Conservation (phyloP, 306 rosid species). For the Trifolium dubium region DNA sequence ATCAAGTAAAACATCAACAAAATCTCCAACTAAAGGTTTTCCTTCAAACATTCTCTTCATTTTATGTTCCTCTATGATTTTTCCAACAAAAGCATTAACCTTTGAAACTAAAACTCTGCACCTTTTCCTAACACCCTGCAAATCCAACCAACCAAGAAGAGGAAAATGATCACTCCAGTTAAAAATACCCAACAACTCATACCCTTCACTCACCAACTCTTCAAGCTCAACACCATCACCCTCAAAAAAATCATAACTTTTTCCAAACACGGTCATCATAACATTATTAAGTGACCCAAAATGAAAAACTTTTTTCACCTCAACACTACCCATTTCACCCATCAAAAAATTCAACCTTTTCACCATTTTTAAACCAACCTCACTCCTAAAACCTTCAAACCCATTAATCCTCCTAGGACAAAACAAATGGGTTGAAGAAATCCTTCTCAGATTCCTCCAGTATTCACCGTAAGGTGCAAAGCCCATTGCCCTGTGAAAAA, state of each 20-base stretch:
- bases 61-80: conserved; percentile 64
- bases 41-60: conserved; percentile 34
- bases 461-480: conserved; percentile 82
- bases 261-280: conserved; percentile 78
- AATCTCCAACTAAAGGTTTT: conserved; percentile 44
- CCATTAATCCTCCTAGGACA: conserved; percentile 50
- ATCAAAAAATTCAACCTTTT: conserved; percentile 38
- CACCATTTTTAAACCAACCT: conserved; percentile 52
- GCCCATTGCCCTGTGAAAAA: conserved; percentile 80
- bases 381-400: conserved; percentile 47
- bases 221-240: conserved; percentile 55
- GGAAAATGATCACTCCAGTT: conserved; percentile 87
- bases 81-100: conserved; percentile 71
- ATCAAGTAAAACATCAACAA: conserved; percentile 84
- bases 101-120: conserved; percentile 56
- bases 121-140: conserved; percentile 74
- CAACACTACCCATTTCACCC: conserved; percentile 48
- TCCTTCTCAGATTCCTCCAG: conserved; percentile 80
- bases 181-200: conserved; percentile 72
- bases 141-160: conserved; percentile 61
- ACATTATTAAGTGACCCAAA: conserved; percentile 70
- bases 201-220: conserved; percentile 70
- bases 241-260: conserved; percentile 53
- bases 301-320: conserved; percentile 60
- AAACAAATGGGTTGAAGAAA: conserved; percentile 63